Percentiles rank a stretch among this genome's conserved stretches.
Evolutionary conservation across 2,329 filamentous ascomycete genomes (phyloP).

Genomic region (Neofusicoccum laricinum): DNA sequence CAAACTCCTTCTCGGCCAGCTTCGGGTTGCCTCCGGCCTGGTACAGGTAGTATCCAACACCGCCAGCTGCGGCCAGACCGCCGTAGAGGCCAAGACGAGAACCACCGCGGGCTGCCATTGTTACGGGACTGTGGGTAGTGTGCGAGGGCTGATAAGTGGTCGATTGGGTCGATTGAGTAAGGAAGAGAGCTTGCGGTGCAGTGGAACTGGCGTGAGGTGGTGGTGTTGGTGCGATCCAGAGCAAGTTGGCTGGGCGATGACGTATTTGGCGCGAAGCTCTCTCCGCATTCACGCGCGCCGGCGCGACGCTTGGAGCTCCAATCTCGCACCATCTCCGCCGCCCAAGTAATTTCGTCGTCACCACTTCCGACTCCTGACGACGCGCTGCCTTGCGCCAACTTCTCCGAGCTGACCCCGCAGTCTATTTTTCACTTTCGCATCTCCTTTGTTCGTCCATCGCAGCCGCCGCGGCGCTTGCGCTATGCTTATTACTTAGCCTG

Average conservation of each 20-base stretch:
- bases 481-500: not conserved
- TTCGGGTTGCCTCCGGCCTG: constrained; percentile 75
- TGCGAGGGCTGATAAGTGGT: not conserved
- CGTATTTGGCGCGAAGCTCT: constrained; percentile 6
- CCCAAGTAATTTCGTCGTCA: constrained; percentile 1
- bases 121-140: not conserved
- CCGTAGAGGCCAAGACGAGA: constrained; percentile 1
- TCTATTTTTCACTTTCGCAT: not conserved
- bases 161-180: not conserved
- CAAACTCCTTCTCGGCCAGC: constrained; percentile 79
- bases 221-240: not conserved
- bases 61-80: constrained; percentile 29
- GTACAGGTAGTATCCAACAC: constrained; percentile 89
- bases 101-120: constrained; percentile 13
- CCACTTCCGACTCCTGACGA: not conserved
- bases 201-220: not conserved
- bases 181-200: not conserved
- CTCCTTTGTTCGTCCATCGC: not conserved
- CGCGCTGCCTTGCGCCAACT: not conserved
- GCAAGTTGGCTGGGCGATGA: not conserved
- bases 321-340: not conserved
- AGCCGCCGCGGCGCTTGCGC: not conserved
- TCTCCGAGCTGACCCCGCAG: not conserved
- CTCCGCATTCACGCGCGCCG: constrained; percentile 6
- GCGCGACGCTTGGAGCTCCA: not conserved